phyloP scores from a whole-genome alignment of 2,329 filamentous ascomycete species.

The Exophiala dermatitidis region DNA sequence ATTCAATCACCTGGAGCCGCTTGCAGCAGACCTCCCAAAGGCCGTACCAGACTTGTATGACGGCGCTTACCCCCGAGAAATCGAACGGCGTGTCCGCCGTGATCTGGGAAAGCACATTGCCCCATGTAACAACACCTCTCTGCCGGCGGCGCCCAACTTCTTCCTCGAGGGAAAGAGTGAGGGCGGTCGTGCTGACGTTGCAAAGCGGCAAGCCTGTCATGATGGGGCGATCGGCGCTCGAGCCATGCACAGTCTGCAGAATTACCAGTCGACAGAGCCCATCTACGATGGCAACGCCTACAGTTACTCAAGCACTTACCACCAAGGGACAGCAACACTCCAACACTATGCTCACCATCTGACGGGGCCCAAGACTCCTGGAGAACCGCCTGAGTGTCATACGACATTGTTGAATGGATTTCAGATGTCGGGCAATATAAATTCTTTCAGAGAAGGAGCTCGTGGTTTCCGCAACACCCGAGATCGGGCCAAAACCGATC shows the following conservation, averaged over 20 bases:
- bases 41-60: slow-evolving; percentile 31
- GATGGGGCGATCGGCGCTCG: slow-evolving; percentile 34
- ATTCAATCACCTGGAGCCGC: slow-evolving; percentile 34
- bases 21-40: slow-evolving; percentile 30
- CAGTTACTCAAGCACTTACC: slow-evolving; percentile 31
- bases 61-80: slow-evolving; percentile 29
- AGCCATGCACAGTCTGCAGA: slow-evolving; percentile 30
- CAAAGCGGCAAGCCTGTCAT: slow-evolving; percentile 33
- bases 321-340: slow-evolving; percentile 34
- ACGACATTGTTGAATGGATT: slow-evolving; percentile 34
- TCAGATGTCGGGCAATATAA: slow-evolving; percentile 27
- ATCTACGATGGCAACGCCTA: slow-evolving; percentile 37
- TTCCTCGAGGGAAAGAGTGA: slow-evolving; percentile 39
- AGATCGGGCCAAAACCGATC: slow-evolving; percentile 34
- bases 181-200: slow-evolving; percentile 30
- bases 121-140: slow-evolving; percentile 28
- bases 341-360: slow-evolving; percentile 34
- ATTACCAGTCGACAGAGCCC: slow-evolving; percentile 30
- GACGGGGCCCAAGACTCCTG: slow-evolving; percentile 30
- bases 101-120: slow-evolving; percentile 28
- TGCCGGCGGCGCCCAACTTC: slow-evolving; percentile 33
- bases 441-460: slow-evolving; percentile 33
- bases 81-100: slow-evolving; percentile 28
- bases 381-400: slow-evolving; percentile 32
- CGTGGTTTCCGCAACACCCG: slow-evolving; percentile 37